Conservation (phyloP, 2,329 filamentous ascomycete genomes). For the Botrytis byssoidea region DNA sequence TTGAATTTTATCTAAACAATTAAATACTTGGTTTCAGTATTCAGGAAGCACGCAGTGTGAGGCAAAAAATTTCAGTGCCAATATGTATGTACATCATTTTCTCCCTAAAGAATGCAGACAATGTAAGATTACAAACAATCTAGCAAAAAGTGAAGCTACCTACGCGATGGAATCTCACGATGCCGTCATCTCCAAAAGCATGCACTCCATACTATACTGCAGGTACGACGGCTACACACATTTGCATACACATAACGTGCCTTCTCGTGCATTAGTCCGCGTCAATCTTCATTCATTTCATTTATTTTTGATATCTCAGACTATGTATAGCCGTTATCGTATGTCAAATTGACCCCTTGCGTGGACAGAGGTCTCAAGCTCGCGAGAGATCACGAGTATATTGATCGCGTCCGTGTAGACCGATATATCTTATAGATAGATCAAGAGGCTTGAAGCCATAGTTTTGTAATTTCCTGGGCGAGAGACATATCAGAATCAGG, state of each 20-base stretch:
- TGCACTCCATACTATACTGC: conserved; percentile 13
- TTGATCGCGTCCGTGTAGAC: background rate
- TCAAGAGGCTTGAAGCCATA: background rate
- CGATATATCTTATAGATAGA: background rate
- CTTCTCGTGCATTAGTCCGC: background rate
- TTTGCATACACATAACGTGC: background rate
- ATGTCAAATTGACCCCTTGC: conserved; percentile 12
- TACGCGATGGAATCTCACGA: background rate
- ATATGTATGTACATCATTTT: too few species aligned
- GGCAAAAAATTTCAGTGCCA: background rate
- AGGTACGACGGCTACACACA: conserved; percentile 15
- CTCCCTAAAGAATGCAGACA: background rate
- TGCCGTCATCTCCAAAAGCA: background rate
- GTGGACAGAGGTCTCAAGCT: background rate
- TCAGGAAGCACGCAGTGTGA: background rate
- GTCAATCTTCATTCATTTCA: background rate
- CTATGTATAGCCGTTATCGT: conserved; percentile 13
- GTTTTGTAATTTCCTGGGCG: background rate
- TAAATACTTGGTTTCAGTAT: background rate
- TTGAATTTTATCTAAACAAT: conserved; percentile 10
- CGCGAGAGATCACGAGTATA: background rate
- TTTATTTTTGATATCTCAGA: background rate
- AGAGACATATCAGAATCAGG: background rate
- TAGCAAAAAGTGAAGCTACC: background rate
- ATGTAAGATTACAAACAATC: too few species aligned